Evolutionary conservation across 441 rosid species (phyloP).

Genomic region (Populus tomentosa): DNA sequence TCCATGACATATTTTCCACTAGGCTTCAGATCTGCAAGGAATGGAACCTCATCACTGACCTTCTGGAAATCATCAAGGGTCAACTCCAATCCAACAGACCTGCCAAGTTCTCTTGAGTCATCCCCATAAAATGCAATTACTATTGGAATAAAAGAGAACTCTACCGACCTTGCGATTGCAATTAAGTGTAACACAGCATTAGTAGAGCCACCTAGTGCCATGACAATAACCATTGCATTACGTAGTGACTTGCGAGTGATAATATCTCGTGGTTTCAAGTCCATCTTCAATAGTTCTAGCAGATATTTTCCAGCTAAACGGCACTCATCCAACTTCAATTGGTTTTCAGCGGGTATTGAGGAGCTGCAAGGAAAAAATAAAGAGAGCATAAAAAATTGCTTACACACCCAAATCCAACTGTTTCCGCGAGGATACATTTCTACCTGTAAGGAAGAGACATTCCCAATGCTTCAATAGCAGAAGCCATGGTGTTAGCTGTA

Average conservation of each 20-base stretch:
- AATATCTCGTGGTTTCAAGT: constrained; percentile 90
- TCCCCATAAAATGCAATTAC: constrained; percentile 9
- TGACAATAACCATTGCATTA: constrained; percentile 93
- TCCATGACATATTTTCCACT: constrained; percentile 99
- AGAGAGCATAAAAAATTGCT: constrained; percentile 1
- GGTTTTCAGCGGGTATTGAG: constrained; percentile 93
- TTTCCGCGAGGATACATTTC: background rate
- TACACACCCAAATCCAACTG: constrained; percentile 5
- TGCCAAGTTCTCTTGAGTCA: constrained; percentile 34
- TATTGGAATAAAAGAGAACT: constrained; percentile 3
- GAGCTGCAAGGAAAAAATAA: constrained; percentile 47
- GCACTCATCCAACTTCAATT: constrained; percentile 87
- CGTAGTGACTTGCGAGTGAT: constrained; percentile 72
- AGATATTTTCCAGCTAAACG: constrained; percentile 90
- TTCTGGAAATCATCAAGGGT: constrained; percentile 94
- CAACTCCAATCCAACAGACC: constrained; percentile 93
- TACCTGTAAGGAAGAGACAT: constrained; percentile 99
- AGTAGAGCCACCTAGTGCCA: constrained; percentile 98
- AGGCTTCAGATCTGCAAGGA: constrained; percentile 94
- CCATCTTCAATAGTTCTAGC: constrained; percentile 71
- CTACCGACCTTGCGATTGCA: constrained; percentile 81
- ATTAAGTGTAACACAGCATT: constrained; percentile 95
- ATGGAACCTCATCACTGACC: constrained; percentile 83
- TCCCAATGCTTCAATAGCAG: constrained; percentile 98
- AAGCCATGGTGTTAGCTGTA: constrained; percentile 98